These are phyloP conservation scores for Pogostemon cablin DNA, from an alignment of 257 asterid genomes.

Conservation along the genomic window DNA sequence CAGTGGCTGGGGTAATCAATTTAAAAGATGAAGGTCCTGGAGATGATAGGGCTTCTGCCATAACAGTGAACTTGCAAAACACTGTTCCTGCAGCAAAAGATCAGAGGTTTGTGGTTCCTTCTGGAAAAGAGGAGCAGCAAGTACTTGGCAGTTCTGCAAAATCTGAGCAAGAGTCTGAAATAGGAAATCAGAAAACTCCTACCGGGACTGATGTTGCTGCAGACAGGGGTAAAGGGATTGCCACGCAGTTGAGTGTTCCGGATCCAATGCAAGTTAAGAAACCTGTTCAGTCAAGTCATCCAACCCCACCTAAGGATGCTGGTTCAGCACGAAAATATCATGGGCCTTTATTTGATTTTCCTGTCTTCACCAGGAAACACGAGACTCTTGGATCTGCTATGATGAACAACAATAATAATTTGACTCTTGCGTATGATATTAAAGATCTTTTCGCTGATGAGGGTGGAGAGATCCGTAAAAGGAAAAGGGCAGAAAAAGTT, in stretches of 20 bases:
- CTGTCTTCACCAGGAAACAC: constrained; percentile 89
- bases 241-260: constrained; percentile 49
- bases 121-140: constrained; percentile 75
- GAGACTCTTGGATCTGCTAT: constrained; percentile 80
- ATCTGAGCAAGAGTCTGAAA: constrained; percentile 67
- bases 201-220: constrained; percentile 56
- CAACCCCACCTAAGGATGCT: constrained; percentile 70
- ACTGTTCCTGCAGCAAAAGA: constrained; percentile 52
- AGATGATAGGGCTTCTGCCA: constrained; percentile 53
- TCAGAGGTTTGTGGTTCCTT: constrained; percentile 52
- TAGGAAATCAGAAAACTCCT: constrained; percentile 49
- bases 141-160: constrained; percentile 50
- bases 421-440: constrained; percentile 78
- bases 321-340: constrained; percentile 84
- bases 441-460: constrained; percentile 89
- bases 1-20: constrained; percentile 46
- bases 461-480: constrained; percentile 68
- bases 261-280: constrained; percentile 66
- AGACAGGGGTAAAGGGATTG: constrained; percentile 82
- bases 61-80: constrained; percentile 44
- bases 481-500: constrained; percentile 76
- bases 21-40: constrained; percentile 58
- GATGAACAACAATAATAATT: constrained; percentile 74
- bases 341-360: constrained; percentile 97
- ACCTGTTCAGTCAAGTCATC: constrained; percentile 60